These are phyloP conservation scores for Malassezia dermatis DNA, from an alignment of 1,284 basidiomycete genomes.

Conservation along the genomic window DNA sequence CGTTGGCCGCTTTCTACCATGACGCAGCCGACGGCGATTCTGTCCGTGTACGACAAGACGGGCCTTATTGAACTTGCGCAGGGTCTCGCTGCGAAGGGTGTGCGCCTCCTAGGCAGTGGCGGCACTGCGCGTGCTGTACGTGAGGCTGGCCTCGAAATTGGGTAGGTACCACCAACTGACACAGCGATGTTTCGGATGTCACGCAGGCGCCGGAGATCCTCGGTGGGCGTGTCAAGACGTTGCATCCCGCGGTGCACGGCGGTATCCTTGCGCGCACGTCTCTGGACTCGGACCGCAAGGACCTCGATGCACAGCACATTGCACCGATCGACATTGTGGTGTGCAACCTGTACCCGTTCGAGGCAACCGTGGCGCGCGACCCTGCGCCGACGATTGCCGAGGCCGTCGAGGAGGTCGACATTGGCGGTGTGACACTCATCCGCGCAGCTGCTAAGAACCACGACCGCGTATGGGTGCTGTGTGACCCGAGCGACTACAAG, in stretches of 20 bases:
- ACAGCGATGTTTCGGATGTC: constrained; percentile 90
- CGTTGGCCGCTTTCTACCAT: neutral
- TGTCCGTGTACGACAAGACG: constrained; percentile 96
- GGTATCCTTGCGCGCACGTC: constrained; percentile 53
- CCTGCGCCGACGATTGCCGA: constrained; percentile 80
- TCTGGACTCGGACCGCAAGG: constrained; percentile 38
- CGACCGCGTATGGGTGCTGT: constrained; percentile 61
- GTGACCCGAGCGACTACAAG: constrained; percentile 84
- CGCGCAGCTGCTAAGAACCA: constrained; percentile 99
- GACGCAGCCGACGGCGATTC: constrained; percentile 56
- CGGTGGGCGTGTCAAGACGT: constrained; percentile 92
- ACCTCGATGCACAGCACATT: constrained; percentile 35
- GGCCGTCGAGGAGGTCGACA: constrained; percentile 96
- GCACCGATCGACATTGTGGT: constrained; percentile 51
- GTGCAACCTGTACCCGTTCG: constrained; percentile 98
- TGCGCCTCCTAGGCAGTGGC: constrained; percentile 83
- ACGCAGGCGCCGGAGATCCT: constrained; percentile 99
- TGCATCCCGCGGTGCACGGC: constrained; percentile 97
- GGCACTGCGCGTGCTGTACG: constrained; percentile 96
- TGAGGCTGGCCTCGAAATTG: constrained; percentile 79
- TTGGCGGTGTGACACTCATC: constrained; percentile 93
- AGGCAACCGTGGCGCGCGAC: constrained; percentile 65
- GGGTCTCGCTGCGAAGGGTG: constrained; percentile 67
- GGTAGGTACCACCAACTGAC: constrained; percentile 54
- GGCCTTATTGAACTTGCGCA: constrained; percentile 79